phyloP scores from a whole-genome alignment of 176 grass and related monocot genomes.

The Elymus sibiricus region DNA sequence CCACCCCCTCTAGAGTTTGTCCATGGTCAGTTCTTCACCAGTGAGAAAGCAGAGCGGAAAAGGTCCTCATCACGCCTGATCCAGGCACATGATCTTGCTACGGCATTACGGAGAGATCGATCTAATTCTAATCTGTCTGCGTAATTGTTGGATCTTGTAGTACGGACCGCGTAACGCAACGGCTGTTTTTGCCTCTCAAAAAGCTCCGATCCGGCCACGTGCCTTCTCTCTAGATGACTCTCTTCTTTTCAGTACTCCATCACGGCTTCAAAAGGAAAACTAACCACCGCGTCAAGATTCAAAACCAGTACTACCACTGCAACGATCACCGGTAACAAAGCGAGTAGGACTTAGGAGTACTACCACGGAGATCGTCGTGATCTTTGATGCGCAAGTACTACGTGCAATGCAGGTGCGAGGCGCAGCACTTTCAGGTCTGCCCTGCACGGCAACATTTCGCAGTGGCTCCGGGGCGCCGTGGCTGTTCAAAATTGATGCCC shows the following conservation, averaged over 20 bases:
- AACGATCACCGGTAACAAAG: neutral
- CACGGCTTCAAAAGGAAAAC: neutral
- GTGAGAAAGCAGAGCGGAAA: neutral
- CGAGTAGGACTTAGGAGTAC: neutral
- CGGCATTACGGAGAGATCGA: neutral
- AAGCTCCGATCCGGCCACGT: slow-evolving; percentile 12
- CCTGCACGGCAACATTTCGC: neutral
- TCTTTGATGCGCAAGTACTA: neutral
- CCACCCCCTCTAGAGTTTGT: neutral
- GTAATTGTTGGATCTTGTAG: neutral
- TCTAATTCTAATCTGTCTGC: neutral
- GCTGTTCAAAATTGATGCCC: neutral
- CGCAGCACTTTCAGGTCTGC: neutral
- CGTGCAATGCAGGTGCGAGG: neutral
- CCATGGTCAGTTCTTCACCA: neutral
- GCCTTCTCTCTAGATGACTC: neutral
- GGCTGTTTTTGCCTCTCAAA: neutral
- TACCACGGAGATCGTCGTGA: neutral
- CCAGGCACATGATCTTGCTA: neutral
- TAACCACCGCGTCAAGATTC: neutral
- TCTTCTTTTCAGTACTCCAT: neutral
- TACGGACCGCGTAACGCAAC: neutral
- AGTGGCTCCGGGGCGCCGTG: neutral
- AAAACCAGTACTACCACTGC: neutral
- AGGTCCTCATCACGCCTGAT: neutral